Evolutionary conservation across 345 rosid genomes (phyloP).

Genomic region (Eucalyptus grandis): DNA sequence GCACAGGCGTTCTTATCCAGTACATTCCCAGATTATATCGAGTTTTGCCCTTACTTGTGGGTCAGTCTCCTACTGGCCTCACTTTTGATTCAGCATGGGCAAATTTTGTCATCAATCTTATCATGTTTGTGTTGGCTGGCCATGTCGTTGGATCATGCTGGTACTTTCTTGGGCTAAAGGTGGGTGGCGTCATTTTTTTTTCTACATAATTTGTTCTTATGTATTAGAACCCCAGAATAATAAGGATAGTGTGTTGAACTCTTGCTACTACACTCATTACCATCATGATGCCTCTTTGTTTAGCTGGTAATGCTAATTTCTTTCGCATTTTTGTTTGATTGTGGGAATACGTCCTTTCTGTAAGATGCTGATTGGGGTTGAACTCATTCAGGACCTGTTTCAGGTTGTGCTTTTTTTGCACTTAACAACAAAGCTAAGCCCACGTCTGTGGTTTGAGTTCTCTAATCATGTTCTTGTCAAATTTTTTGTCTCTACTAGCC

Average conservation of each 20-base stretch:
- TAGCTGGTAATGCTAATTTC: background rate
- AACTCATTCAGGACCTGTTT: background rate
- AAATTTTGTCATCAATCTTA: constrained; percentile 72
- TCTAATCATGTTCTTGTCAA: background rate
- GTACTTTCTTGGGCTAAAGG: constrained; percentile 90
- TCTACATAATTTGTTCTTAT: no score
- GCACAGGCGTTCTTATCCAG: constrained; percentile 46
- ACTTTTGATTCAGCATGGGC: constrained; percentile 80
- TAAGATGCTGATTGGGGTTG: background rate
- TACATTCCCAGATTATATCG: constrained; percentile 63
- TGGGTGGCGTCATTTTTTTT: background rate
- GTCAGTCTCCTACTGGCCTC: constrained; percentile 59
- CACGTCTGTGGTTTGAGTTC: background rate
- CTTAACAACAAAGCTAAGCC: background rate
- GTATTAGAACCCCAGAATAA: no score
- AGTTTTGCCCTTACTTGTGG: constrained; percentile 61
- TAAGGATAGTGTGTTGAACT: no score
- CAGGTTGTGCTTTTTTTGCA: background rate
- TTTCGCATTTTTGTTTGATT: background rate
- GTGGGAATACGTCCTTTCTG: background rate
- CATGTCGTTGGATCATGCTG: constrained; percentile 79
- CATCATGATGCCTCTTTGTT: background rate
- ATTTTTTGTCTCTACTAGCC: background rate
- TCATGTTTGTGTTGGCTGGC: constrained; percentile 60
- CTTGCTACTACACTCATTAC: background rate